phyloP scores from a whole-genome alignment of 495 filamentous ascomycete genomes.

The Neurospora tetrasperma region DNA sequence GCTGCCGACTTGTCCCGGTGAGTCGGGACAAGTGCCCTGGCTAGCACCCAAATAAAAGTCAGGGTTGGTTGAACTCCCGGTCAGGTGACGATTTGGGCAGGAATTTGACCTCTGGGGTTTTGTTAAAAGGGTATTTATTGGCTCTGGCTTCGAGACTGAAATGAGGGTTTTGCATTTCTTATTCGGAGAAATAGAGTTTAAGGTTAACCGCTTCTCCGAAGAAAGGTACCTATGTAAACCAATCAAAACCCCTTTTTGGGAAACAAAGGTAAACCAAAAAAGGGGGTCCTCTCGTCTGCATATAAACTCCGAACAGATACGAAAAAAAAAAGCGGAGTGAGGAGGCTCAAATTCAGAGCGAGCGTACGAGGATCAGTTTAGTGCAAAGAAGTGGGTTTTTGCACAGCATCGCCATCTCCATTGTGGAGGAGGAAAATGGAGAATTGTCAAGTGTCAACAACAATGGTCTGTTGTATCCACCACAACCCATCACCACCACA shows the following conservation, averaged over 20 bases:
- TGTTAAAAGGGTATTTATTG: background rate
- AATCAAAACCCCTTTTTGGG: background rate
- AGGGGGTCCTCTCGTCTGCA: background rate
- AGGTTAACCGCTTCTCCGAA: background rate
- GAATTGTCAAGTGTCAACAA: background rate
- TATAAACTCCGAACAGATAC: background rate
- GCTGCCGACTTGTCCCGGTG: background rate
- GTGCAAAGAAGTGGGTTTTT: background rate
- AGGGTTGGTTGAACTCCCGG: background rate
- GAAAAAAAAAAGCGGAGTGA: background rate
- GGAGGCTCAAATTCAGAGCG: background rate
- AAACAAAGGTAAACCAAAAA: background rate
- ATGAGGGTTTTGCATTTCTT: background rate
- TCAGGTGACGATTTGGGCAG: background rate
- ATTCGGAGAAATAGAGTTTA: background rate
- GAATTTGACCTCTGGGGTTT: background rate
- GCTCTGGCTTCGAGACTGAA: background rate
- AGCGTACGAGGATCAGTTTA: too few relatives aligned
- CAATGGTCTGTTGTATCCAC: background rate
- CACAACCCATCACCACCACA: too few relatives aligned
- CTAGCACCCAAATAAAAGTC: background rate
- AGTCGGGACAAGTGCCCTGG: background rate
- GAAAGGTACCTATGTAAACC: background rate
- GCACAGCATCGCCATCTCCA: background rate
- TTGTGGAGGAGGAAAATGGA: background rate